Base-by-base conservation (phyloP, 1,139 yeast genomes). In the Hyphopichia fennica region DNA sequence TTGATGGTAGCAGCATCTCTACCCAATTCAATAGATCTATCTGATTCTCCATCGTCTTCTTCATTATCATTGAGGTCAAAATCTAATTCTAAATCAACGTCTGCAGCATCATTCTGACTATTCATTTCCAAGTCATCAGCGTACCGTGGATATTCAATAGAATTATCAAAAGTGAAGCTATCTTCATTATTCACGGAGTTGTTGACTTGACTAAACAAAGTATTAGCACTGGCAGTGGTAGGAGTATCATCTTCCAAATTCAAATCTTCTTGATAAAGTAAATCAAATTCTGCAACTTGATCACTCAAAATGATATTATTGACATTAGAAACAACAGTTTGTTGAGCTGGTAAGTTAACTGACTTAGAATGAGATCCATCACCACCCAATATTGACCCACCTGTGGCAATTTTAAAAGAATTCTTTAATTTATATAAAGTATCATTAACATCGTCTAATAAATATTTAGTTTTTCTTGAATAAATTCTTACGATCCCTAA, bases 401-500 rank as follows among this genome's bases (percentile, higher is more conserved):
- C 60, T 49, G 68, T 67, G 30, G 75, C 73, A 39, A 62, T 53
- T 51, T 65, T 65, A 65, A 91, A 91, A 3, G 95, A 81, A 37
- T 86, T 79, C 54, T 87, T 87, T 52, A 91, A 71, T 57, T 83
- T 85, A 48, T 82, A 67, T 44, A 91, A 67, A 1, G 91, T 85
- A 51, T 88, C 95, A 40, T 82, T 79, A 34, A 90, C 93, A 58
- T 93, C 99, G 46, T 89, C 95, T 40, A 87, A 71, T 35, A 93
- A 70, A 52, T 88, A 87, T 52, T 84, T 84, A 19, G 97, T 90
- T 64, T 91, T 89, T 46, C 95, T 74, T 27, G 93, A 84, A 63
- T 90, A 91, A 18, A 93, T 91, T 45, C 90, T 75, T 27, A 90
- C 96, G 11, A 93, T 89, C 39, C 98, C 98, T 42, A 87, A 81